Evolutionary conservation across 805 yeast species (phyloP), one percentile per base, ranked within the genome.

Genomic region (Saccharomycopsis microspora): DNA sequence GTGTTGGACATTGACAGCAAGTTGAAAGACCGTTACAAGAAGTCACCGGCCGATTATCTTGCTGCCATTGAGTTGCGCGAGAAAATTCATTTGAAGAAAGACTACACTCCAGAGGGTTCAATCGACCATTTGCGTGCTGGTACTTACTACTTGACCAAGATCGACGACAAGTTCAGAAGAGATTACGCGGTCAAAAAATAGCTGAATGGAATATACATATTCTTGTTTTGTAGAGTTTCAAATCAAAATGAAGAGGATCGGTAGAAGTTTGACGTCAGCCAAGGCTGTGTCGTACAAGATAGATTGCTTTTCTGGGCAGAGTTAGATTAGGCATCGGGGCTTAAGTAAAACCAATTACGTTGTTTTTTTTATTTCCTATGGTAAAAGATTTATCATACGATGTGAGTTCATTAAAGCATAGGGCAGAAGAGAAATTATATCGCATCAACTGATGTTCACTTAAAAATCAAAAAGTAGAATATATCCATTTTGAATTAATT

Each of bases 111-210:
- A 57, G 64, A 71, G 51, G 97, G 97, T 43, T 69, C 81, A 41
- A 71, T 78, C 56, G 96, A 86, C 11, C 70, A 75, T 60, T 68
- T 93, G 58, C 72, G 76, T 50, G 54, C 70, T 30, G 97, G 96
- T 47, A 74, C 87, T 45, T 93, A 85, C 71, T 93, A 90, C 70
- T 74, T 93, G 62, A 75, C 78, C 50, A 76, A 78, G 56, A 72
- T 93, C 60, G 93, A 90, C 66, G 97, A 87, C 63, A 85, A 75
- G 70, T 93, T 67, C 76, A 86, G 86, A 72, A 84, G 99, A 72
- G 62, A 63, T 49, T 90, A 90, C 63, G 81, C 27, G n/a, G 48
- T 48, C 27, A 48, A 48, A 32, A 42, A 47, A 4, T 47, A 47
- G 32, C 19, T 19, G 19, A 19, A 19, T 19, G 8, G 37, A 41